A percentile compares a stretch with the other conserved stretches of the same genome.
Conservation (phyloP, 768 basidiomycete species). For the Termitomyces sp. region DNA sequence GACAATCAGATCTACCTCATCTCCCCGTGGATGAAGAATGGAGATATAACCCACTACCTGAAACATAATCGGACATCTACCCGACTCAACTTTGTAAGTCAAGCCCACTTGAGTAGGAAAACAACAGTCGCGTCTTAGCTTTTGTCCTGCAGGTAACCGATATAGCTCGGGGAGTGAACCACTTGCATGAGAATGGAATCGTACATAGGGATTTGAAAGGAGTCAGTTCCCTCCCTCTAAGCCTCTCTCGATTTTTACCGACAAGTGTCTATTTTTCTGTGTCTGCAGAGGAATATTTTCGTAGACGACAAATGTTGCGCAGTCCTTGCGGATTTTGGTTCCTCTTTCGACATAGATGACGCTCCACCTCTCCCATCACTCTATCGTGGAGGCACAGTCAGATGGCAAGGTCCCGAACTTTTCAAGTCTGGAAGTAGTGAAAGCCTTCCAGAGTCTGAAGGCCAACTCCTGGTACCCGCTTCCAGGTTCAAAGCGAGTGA, state of each 20-base stretch:
- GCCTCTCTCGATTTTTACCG: not conserved
- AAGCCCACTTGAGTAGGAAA: not conserved
- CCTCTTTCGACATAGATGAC: not conserved
- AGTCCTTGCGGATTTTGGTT: not conserved
- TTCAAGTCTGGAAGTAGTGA: not conserved
- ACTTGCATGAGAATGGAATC: not conserved
- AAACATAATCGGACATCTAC: not conserved
- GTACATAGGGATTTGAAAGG: conserved; percentile 3
- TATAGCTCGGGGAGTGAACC: not conserved
- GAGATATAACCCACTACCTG: not conserved
- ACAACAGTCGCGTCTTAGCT: not conserved
- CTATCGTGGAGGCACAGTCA: not conserved
- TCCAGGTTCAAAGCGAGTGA: not conserved
- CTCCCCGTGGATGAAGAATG: conserved; percentile 5
- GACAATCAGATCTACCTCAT: not conserved
- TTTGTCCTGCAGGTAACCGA: not conserved
- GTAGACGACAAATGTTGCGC: not conserved
- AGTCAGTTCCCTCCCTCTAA: not conserved
- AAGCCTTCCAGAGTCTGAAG: not conserved
- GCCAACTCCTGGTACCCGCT: not conserved
- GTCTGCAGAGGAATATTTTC: not conserved
- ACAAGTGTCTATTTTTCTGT: not conserved
- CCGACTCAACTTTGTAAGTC: not conserved
- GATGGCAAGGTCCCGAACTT: not conserved
- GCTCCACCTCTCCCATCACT: not conserved